Evolutionary conservation across 2,329 filamentous ascomycete species (phyloP), one percentile per base, ranked within the genome.

Genomic region (Aspergillus sp.): DNA sequence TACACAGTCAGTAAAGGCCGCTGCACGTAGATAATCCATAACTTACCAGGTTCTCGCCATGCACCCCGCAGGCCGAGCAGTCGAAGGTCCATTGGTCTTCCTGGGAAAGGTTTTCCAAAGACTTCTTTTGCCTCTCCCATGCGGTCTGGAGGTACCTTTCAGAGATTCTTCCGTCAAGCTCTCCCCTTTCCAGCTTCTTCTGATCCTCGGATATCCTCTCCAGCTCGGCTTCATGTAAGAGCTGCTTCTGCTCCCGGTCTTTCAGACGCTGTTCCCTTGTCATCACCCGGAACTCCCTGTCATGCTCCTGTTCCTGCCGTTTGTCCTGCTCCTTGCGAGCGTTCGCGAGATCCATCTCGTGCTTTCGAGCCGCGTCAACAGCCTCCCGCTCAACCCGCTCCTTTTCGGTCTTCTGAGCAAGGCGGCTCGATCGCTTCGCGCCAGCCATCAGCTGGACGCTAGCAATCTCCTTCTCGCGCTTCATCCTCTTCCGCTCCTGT

Each of bases 51-150:
- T 95, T 84, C 47, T 93, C 81, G 14, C 91, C 91, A 57, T 94
- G 80, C 14, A 86, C 72, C 15, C 89, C 89, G 56, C 91, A 98
- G 15, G 84, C 73, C 10, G 75, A 71, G 55, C 91, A 98, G 55
- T 98, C 91, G 48, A 98, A 98, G 24, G 86, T 74, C 91, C 91
- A 96, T 32, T 86, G 77, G 8, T 86, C 83, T 29, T 91, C 84
- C 44, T 78, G 71, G 13, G 78, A 74, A 15, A 94, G 70, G 34
- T 81, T 75, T 45, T 82, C 73, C 8, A 94, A 66, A 20, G 84
- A 83, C 55, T 79, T 79, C 55, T 82, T 80, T 42, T 78, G 84
- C 57, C 74, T 82, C 49, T 86, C 82, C 49, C 93, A 83, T 55
- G 91, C 82, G 3, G 78, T 78, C 50, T 86, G 80, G n/a, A 88